Conservation (phyloP, 495 filamentous ascomycete species). For the Xylaria sp. region DNA sequence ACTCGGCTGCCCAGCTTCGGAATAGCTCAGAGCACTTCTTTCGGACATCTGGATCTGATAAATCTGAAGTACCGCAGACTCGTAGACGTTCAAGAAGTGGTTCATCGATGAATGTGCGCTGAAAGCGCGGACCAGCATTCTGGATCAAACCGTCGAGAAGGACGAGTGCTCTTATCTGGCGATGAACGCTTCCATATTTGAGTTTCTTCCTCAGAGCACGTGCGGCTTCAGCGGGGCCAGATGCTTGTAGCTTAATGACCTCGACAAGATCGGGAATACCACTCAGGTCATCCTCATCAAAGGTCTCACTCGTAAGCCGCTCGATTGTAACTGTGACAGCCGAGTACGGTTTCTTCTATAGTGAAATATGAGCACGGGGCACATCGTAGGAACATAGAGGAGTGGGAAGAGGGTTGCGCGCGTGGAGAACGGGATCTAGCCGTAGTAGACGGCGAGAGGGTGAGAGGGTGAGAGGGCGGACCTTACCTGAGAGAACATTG, state of each 20-base stretch:
- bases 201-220: constrained; percentile 96
- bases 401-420: not conserved
- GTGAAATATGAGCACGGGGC: constrained; percentile 26
- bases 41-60: constrained; percentile 85
- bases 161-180: constrained; percentile 86
- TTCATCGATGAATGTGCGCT: constrained; percentile 87
- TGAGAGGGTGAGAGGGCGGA: not conserved
- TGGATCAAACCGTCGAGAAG: constrained; percentile 94
- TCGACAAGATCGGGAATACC: constrained; percentile 95
- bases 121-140: constrained; percentile 89
- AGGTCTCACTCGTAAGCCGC: constrained; percentile 84
- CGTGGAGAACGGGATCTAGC: not conserved
- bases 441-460: too few species aligned
- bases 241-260: constrained; percentile 85
- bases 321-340: constrained; percentile 96
- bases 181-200: constrained; percentile 94
- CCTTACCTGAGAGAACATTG: constrained; percentile 54
- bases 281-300: constrained; percentile 87
- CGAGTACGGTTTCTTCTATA: constrained; percentile 90
- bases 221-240: constrained; percentile 88
- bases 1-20: constrained; percentile 83
- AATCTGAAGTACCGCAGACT: constrained; percentile 81
- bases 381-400: not conserved
- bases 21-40: constrained; percentile 87
- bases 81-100: constrained; percentile 92